Conservation (phyloP, 177 flowering plant species). For the Telopea speciosissima region DNA sequence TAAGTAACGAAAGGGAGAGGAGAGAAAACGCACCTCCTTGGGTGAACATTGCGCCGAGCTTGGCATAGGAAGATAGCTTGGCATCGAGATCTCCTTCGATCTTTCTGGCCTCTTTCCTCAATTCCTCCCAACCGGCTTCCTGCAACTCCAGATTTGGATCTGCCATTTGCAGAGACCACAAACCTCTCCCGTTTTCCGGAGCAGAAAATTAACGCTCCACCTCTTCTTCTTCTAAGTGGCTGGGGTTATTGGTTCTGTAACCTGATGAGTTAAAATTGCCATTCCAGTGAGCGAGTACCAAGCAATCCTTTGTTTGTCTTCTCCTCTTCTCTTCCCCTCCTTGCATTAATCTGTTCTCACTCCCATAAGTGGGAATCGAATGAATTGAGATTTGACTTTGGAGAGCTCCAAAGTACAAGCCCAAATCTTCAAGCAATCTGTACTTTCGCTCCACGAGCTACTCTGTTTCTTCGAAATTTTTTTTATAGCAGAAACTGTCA, state of each 20-base stretch:
- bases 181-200: neutral
- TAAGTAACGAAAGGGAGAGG: neutral
- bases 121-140: conserved; percentile 97
- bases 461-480: too few species aligned
- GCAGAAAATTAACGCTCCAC: neutral
- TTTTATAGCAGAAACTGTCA: too few species aligned
- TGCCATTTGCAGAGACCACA: conserved; percentile 22
- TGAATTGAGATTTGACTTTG: too few species aligned
- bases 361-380: neutral
- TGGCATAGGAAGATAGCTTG: conserved; percentile 91
- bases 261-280: conserved; percentile 4
- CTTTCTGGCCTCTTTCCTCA: conserved; percentile 87
- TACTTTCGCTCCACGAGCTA: neutral
- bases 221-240: neutral
- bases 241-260: conserved; percentile 1
- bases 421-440: neutral
- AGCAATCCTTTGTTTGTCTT: neutral
- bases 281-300: neutral
- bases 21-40: conserved; percentile 46
- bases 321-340: neutral
- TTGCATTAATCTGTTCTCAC: neutral
- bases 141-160: conserved; percentile 68
- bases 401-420: neutral
- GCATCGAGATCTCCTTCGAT: conserved; percentile 96
- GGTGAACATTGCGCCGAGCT: conserved; percentile 74